Base-by-base conservation (phyloP, 2,329 filamentous ascomycete species). In the Neofusicoccum sp. region DNA sequence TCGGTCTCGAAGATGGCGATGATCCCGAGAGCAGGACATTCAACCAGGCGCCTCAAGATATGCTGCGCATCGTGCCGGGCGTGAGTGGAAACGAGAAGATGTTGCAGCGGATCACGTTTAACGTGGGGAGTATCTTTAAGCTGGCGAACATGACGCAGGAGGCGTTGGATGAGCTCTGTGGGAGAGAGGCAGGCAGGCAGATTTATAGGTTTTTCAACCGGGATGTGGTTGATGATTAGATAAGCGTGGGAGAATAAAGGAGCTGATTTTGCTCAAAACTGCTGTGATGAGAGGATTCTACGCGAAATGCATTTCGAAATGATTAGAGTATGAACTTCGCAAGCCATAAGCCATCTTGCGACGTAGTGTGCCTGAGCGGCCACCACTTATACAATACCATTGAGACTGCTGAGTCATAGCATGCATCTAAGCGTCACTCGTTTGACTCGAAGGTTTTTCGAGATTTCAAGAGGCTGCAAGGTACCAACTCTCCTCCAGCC, bases 31-130 rank as follows among this genome's bases (percentile, higher is more conserved):
- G 80, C 66, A 85, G 90, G 67, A 86, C 82, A 0, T 96, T 96
- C 70, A 96, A 92, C 68, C 84, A 88, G 63, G 87, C 91, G 68
- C 91, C 92, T 30, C 90, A 96, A 76, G 93, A 98, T 71, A 96
- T 98, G 90, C 77, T 99, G 64, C 81, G 88, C 30, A 84, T 86
- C 1, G 87, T 98, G 11, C 95, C 95, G 0, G 95, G 95, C 0
- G 85, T 98, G 12, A 93, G 86, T 34, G 60, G 60, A 6, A 74
- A 69, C 41, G 86, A 87, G 9, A 89, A 91, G 76, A 92, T 90
- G 63, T 80, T 96, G 34, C 86, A 85, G 69, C 86, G 84, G 63
- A 68, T 99, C 47, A 86, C 89, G 34, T 70, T 92, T 20, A 84
- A 90, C 70, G 85, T 88, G 65, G 88, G 89, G 65, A 96, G 86